These are phyloP conservation scores for Microbotryum scabiosae DNA, from an alignment of 1,284 basidiomycete species.

Conservation along the genomic window DNA sequence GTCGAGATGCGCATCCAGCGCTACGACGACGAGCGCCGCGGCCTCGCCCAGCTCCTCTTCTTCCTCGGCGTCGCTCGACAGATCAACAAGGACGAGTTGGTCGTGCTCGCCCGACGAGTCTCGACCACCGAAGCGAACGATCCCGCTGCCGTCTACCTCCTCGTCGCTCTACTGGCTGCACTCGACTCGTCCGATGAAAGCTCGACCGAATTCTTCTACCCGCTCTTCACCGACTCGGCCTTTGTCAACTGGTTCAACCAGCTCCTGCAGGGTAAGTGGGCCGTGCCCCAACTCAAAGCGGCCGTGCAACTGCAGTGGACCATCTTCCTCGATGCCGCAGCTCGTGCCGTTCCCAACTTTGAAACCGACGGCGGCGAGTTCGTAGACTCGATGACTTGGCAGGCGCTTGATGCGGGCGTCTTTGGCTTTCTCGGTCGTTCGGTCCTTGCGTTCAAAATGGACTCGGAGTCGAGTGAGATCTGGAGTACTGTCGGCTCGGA, in stretches of 20 bases:
- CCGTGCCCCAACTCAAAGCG: conserved; percentile 64
- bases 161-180: conserved; percentile 57
- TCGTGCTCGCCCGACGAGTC: conserved; percentile 58
- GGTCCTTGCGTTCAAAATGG: conserved; percentile 39
- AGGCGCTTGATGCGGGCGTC: conserved; percentile 69
- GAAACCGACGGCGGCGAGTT: conserved; percentile 60
- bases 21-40: conserved; percentile 60
- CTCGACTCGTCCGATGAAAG: conserved; percentile 47
- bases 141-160: conserved; percentile 60
- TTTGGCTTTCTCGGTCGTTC: conserved; percentile 59
- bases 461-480: conserved; percentile 31
- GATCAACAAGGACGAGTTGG: conserved; percentile 53
- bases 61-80: conserved; percentile 57
- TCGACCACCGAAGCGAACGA: conserved; percentile 52
- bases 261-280: conserved; percentile 52
- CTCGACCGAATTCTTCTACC: conserved; percentile 29
- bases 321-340: conserved; percentile 65
- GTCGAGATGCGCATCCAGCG: conserved; percentile 59
- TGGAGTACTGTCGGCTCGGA: conserved; percentile 39
- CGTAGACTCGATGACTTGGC: conserved; percentile 70
- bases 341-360: conserved; percentile 58
- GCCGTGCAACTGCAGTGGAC: conserved; percentile 76
- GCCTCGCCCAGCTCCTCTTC: conserved; percentile 55
- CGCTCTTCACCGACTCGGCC: conserved; percentile 34
- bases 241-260: conserved; percentile 39